A percentile compares a stretch with the other conserved stretches of the same genome.
phyloP scores from a whole-genome alignment of 2,329 filamentous ascomycete genomes.

The Teratosphaeriaceae sp. region DNA sequence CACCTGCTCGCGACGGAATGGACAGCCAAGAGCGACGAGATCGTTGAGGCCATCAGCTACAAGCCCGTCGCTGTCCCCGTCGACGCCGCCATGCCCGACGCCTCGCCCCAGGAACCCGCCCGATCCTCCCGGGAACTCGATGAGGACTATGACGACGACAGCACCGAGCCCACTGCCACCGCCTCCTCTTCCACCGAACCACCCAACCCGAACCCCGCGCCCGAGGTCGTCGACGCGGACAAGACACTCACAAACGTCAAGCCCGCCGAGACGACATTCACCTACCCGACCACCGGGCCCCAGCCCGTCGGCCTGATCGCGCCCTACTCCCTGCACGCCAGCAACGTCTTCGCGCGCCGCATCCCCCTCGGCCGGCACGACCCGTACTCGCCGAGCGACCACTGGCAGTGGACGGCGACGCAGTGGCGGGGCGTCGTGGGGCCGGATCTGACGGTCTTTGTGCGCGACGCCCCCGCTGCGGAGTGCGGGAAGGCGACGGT shows the following conservation, averaged over 20 bases:
- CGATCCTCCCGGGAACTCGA: constrained; percentile 13
- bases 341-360: constrained; percentile 65
- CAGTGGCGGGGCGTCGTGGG: constrained; percentile 83
- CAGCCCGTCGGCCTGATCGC: constrained; percentile 70
- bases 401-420: constrained; percentile 97
- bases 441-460: constrained; percentile 71
- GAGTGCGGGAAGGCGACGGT: constrained; percentile 24
- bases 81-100: constrained; percentile 20
- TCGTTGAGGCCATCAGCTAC: constrained; percentile 41
- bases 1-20: constrained; percentile 60
- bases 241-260: constrained; percentile 8
- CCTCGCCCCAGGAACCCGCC: constrained; percentile 9
- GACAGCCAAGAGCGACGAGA: constrained; percentile 68
- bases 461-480: constrained; percentile 36
- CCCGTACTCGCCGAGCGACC: constrained; percentile 72
- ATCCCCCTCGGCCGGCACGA: constrained; percentile 62
- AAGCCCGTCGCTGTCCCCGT: constrained; percentile 7
- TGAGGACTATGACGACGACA: constrained; percentile 20
- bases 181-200: not conserved
- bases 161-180: not conserved
- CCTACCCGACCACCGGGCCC: constrained; percentile 9
- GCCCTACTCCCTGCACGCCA: constrained; percentile 71
- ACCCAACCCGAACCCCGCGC: constrained; percentile 1
- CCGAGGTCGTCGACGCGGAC: constrained; percentile 18
- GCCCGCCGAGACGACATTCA: constrained; percentile 5